Base-by-base conservation (phyloP, 78 protist species). In the Dictyostelium firmibasis region DNA sequence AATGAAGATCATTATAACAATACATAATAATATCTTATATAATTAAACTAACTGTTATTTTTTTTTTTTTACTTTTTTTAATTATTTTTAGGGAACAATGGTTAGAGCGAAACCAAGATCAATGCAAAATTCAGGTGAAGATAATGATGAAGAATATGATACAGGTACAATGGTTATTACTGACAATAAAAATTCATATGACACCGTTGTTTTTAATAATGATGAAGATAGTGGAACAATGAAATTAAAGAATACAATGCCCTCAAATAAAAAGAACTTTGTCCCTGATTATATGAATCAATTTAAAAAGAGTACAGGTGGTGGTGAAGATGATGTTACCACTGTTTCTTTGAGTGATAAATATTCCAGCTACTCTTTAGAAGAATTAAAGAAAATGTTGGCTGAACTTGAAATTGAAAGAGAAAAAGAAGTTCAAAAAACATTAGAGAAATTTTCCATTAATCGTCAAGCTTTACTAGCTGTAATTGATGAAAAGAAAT, bases 81-180 rank as follows among this genome's bases (percentile, higher is more conserved):
- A 2, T 29, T 29, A 31, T n/a, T 35, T 33, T 47, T 23, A 13
- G 35, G 72, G 53, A 4, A 76, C 84, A 0, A 72, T 72, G 79
- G 81, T 62, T 44, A 70, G 89, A 78, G 84, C 96, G 23, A 75
- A 81, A 60, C 64, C 81, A 43, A 78, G 81, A 57, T 20, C 29
- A n/a, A 81, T 47, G 44, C 41, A 33, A 43, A 47, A 82, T 20
- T 11, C 47, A 31, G 81, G 57, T 31, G 86, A 88, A 2, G 92
- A 86, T 33, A 84, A 86, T 23, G 79, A 72, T 33, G 94, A 78
- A 20, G 86, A 81, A 78, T 85, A 72, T 38, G 96, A 93, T 57
- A 93, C 86, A 77, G 96, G 96, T 20, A 93, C 96, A 13, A 93
- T 93, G 96, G 94, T 89, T 6, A 93, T 83, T 69, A 84, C 96